Evolutionary conservation across 306 rosid species (phyloP), one percentile per base, ranked within the genome.

Genomic region (Rosa chinensis): DNA sequence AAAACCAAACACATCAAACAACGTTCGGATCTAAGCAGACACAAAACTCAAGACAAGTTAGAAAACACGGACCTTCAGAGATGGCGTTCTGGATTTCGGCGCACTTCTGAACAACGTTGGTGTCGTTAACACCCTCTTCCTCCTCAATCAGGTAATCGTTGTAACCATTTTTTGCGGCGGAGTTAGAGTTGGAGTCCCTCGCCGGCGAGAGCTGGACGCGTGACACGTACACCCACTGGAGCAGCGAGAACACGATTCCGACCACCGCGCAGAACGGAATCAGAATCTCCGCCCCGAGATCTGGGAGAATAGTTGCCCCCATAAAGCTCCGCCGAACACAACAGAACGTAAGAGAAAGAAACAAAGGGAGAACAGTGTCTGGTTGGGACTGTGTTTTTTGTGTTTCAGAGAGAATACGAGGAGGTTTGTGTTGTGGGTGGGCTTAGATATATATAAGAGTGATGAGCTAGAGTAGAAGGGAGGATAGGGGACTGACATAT

Each of bases 1-100:
- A 14, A 42, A 55, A 0, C 21, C 25, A 32, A 68, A 66, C 69
- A 42, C 59, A 47, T 70, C 42, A 50, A 70, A 75, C 75, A 56
- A 43, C 85, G 71, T 63, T 23, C 37, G 61, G 77, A 71, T 77
- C 85, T 28, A 28, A n/a, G 44, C n/a, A 13, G 42, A 63, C 42
- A 28, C 10, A 49, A 49, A 69, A 21, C 10, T 21, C 14, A 39
- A 42, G 47, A 74, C 11, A 16, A 61, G 4, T 5, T 35, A 61
- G 53, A 52, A 18, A 16, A 67, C 21, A 67, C 0, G 17, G 66
- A 92, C 98, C 99, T 79, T 95, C 98, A 10, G 99, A 90, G n/a
- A 95, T 95, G 66, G 98, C 99, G 80, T 37, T 86, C 40, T 95
- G 98, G 58, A 95, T 95, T 81, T 95, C 97, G 18, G 99, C 97